Evolutionary conservation across 2,329 filamentous ascomycete genomes (phyloP).

Genomic region (Pezicula carpinea): DNA sequence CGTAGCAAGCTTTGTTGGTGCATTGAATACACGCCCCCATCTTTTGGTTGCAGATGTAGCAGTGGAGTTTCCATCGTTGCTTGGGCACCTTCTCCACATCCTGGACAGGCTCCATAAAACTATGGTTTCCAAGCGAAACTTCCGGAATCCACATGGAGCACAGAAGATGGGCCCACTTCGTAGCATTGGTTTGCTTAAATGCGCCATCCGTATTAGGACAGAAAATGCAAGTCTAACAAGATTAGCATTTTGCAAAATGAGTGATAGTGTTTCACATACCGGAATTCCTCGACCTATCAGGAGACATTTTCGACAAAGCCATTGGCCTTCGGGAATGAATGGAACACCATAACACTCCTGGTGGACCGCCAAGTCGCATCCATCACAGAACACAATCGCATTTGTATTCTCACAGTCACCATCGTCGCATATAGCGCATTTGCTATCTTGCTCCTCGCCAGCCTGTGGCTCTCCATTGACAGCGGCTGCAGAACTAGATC

Average conservation of each 20-base stretch:
- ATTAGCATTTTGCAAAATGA: constrained; percentile 11
- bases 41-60: constrained; percentile 94
- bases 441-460: constrained; percentile 93
- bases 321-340: constrained; percentile 97
- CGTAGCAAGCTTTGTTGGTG: constrained; percentile 94
- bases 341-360: constrained; percentile 99
- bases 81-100: constrained; percentile 97
- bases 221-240: constrained; percentile 80
- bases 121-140: constrained; percentile 89
- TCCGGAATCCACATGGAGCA: constrained; percentile 99
- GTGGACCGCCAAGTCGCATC: constrained; percentile 94
- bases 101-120: constrained; percentile 97
- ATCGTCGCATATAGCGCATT: constrained; percentile 96
- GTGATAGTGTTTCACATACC: constrained; percentile 41
- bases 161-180: constrained; percentile 93
- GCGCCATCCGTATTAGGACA: constrained; percentile 96
- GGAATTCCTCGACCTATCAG: constrained; percentile 88
- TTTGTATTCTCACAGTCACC: constrained; percentile 99
- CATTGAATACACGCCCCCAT: constrained; percentile 99
- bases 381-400: constrained; percentile 97
- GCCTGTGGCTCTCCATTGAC: constrained; percentile 88
- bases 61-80: constrained; percentile 86
- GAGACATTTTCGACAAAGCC: constrained; percentile 96
- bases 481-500: constrained; percentile 89
- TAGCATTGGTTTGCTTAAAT: constrained; percentile 95